Evolutionary conservation across 2,329 filamentous ascomycete genomes (phyloP), one percentile per base, ranked within the genome.

Genomic region (Stagonosporopsis rhizophila): DNA sequence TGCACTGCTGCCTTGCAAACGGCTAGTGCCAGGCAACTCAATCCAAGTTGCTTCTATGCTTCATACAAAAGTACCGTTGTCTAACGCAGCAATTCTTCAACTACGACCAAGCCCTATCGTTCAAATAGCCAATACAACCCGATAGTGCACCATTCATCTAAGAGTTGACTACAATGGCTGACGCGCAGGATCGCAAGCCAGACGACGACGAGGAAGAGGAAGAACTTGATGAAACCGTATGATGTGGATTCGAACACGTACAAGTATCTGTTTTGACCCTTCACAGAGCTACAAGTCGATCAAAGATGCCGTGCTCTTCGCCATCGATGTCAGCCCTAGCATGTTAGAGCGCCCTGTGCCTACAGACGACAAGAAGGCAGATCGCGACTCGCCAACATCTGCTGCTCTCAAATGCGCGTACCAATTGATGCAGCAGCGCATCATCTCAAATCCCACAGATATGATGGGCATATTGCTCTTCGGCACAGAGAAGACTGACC

Each of bases 251-350:
- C 25, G 28, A n/a, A n/a, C 2, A 2, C 12, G 1, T 6, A 11
- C 35, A 12, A 5, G 19, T 14, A 14, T 12, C 7, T 5, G 4
- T 27, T 39, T 65, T 74, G 42, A 74, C 52, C 22, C 2, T 17
- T 17, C 25, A 11, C 52, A 73, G 92, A 88, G 87, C 76, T 99
- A 95, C 81, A 96, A 93, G 79, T 84, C 89, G 0, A 89, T 93
- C 72, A 97, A 96, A 79, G 95, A 99, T 87, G 95, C 95, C n/a
- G 85, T 98, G n/a, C 83, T 99, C 22, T 94, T 99, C 73, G 94
- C 92, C 14, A 96, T 99, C 68, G 90, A 98, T 62, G 77, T 98
- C 71, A 97, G 90, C 81, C 78, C 86, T 34, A 92, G 92, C 0
- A 99, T 98, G 94, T 80, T 98, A 60, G 80, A 75, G 64, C 80